phyloP scores from a whole-genome alignment of 345 rosid genomes.

The rapeseed (Brassica napus) region DNA sequence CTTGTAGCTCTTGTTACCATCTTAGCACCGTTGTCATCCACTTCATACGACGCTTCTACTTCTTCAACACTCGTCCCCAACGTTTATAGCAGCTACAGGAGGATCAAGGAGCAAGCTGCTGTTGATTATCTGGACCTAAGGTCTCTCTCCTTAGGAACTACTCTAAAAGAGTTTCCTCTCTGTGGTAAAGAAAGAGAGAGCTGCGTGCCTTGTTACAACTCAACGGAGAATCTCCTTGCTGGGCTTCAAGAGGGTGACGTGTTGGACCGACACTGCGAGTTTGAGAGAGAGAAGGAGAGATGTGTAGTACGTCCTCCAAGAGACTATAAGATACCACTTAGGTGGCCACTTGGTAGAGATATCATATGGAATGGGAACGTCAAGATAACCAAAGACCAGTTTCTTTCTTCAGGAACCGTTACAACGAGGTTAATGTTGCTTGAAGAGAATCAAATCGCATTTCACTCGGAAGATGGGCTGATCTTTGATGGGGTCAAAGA shows the following conservation, averaged over 20 bases:
- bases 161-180: constrained; percentile 58
- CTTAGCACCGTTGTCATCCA: constrained; percentile 65
- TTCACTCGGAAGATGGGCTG: constrained; percentile 87
- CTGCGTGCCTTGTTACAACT: constrained; percentile 89
- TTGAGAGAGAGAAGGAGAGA: constrained; percentile 47
- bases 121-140: constrained; percentile 77
- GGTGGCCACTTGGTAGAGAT: constrained; percentile 96
- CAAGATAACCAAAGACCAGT: constrained; percentile 91
- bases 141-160: constrained; percentile 61
- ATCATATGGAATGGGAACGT: constrained; percentile 97
- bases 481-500: constrained; percentile 93
- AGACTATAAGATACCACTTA: constrained; percentile 88
- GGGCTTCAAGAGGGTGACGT: constrained; percentile 85
- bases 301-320: constrained; percentile 92
- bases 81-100: constrained; percentile 69
- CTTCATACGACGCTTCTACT: constrained; percentile 51
- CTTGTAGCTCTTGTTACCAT: constrained; percentile 66
- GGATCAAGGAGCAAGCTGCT: constrained; percentile 91
- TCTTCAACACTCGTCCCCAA: constrained; percentile 49
- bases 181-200: constrained; percentile 92
- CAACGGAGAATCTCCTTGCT: constrained; percentile 64
- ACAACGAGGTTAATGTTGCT: constrained; percentile 97
- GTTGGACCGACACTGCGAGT: constrained; percentile 88
- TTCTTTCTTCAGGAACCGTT: constrained; percentile 96
- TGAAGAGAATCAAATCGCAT: constrained; percentile 97